phyloP scores from a whole-genome alignment of 768 basidiomycete genomes.

The Xanthoconium purpureum region DNA sequence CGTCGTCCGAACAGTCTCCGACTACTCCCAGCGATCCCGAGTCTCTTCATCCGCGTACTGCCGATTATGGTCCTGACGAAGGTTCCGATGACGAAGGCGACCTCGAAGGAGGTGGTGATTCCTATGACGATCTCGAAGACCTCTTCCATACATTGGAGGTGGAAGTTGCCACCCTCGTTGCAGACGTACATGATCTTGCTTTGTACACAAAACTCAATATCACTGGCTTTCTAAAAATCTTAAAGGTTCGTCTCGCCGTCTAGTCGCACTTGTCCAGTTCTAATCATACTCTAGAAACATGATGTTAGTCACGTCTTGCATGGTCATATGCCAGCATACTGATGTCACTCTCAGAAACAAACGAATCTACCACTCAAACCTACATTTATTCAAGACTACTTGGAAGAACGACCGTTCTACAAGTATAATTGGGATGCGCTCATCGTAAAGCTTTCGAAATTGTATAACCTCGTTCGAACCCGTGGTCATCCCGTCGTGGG shows the following conservation, averaged over 20 bases:
- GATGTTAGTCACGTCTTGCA: conserved; percentile 52
- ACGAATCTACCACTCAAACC: conserved; percentile 79
- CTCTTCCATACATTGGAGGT: conserved; percentile 87
- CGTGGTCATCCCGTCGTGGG: conserved; percentile 93
- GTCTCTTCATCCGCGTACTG: conserved; percentile 45
- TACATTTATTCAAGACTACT: conserved; percentile 85
- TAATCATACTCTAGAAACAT: conserved; percentile 66
- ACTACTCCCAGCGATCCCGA: conserved; percentile 47
- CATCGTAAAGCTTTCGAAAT: conserved; percentile 91
- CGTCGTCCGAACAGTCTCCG: conserved; percentile 23
- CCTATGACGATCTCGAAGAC: conserved; percentile 77
- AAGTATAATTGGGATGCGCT: conserved; percentile 94
- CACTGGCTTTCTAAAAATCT: conserved; percentile 97
- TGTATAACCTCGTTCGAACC: conserved; percentile 94
- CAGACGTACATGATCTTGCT: conserved; percentile 87
- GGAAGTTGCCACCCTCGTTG: conserved; percentile 91
- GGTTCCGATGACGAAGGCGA: conserved; percentile 64
- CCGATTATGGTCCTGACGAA: conserved; percentile 53
- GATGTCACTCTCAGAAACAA: conserved; percentile 69
- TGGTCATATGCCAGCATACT: conserved; percentile 6
- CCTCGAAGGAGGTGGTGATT: conserved; percentile 46
- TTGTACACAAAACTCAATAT: conserved; percentile 96
- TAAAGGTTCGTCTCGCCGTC: conserved; percentile 58
- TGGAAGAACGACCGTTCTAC: conserved; percentile 95
- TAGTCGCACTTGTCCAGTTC: background rate